A percentile compares a stretch with the other conserved stretches of the same genome.
Evolutionary conservation across 768 basidiomycete genomes (phyloP).

Genomic region (Rhizopogon salebrosus): DNA sequence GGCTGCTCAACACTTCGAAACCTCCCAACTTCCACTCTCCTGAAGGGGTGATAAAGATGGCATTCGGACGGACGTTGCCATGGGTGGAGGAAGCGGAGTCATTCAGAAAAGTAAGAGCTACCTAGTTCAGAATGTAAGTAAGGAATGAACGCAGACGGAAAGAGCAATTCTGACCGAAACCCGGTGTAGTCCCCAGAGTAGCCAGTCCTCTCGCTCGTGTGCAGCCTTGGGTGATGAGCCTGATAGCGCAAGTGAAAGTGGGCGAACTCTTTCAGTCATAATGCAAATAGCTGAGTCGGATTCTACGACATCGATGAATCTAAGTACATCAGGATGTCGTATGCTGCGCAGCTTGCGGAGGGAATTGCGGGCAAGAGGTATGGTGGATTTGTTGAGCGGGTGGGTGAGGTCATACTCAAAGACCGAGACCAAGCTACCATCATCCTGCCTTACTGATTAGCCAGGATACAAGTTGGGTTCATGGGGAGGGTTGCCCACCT

Average conservation of each 20-base stretch:
- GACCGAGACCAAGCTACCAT: constrained; percentile 76
- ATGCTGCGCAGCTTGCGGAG: constrained; percentile 85
- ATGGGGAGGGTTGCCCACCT: constrained; percentile 12
- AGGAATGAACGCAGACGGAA: constrained; percentile 24
- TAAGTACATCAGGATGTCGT: constrained; percentile 93
- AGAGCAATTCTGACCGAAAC: constrained; percentile 53
- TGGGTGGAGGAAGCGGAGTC: constrained; percentile 79
- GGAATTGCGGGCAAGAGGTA: constrained; percentile 83
- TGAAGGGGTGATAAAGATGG: constrained; percentile 86
- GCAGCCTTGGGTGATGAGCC: constrained; percentile 56
- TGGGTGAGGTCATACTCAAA: constrained; percentile 87
- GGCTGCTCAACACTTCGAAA: constrained; percentile 83
- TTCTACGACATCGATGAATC: constrained; percentile 91
- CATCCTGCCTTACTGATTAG: constrained; percentile 58
- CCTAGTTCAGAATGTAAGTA: constrained; percentile 36
- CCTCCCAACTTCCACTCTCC: constrained; percentile 98
- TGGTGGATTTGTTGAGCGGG: constrained; percentile 47
- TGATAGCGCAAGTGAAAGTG: constrained; percentile 58
- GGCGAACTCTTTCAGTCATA: constrained; percentile 90
- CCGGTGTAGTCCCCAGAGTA: constrained; percentile 90
- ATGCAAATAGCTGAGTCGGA: constrained; percentile 85
- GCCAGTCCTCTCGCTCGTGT: constrained; percentile 80
- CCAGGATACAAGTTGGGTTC: constrained; percentile 9
- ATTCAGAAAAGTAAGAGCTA: constrained; percentile 88
- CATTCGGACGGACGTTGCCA: constrained; percentile 67